Percentiles rank a stretch among this genome's conserved stretches.
Evolutionary conservation across 2,329 filamentous ascomycete species (phyloP).

Genomic region (Plenodomus biglobosus): DNA sequence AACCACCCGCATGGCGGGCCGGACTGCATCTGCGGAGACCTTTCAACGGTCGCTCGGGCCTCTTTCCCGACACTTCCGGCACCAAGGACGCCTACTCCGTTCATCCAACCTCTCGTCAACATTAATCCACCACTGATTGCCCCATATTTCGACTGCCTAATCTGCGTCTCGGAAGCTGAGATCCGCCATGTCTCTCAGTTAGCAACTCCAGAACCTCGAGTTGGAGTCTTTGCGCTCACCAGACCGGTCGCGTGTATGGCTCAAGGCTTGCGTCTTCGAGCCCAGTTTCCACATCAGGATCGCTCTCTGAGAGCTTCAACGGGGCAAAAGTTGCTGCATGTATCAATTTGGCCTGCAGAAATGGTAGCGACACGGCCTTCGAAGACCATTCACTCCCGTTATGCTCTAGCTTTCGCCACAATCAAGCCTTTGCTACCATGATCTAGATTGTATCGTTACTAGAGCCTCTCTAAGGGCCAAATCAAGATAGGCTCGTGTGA

Average conservation of each 20-base stretch:
- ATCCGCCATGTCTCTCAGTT: conserved; percentile 38
- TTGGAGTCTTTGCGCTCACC: conserved; percentile 10
- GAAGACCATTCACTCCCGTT: conserved; percentile 14
- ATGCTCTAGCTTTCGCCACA: conserved; percentile 31
- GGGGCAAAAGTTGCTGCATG: conserved; percentile 21
- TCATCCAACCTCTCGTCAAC: conserved; percentile 26
- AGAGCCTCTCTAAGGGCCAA: conserved; percentile 28
- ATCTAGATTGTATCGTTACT: conserved; percentile 34
- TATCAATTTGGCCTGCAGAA: conserved; percentile 7
- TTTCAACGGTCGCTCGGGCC: conserved; percentile 25
- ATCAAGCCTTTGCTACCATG: conserved; percentile 23
- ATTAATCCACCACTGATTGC: conserved; percentile 41
- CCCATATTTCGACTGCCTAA: conserved; percentile 18
- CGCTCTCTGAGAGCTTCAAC: conserved; percentile 17
- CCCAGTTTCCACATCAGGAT: conserved; percentile 25
- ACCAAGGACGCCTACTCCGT: conserved; percentile 31
- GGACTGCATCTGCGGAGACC: conserved; percentile 10
- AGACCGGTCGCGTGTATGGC: conserved; percentile 18
- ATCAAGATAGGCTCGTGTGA: conserved; percentile 28
- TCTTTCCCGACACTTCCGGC: conserved; percentile 31
- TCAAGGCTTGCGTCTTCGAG: conserved; percentile 22
- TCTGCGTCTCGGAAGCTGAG: conserved; percentile 30
- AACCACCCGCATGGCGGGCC: conserved; percentile 28
- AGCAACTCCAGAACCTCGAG: conserved; percentile 23
- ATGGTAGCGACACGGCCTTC: conserved; percentile 14